phyloP scores from a whole-genome alignment of 176 grass and related monocot genomes.

The Oryza longistaminata region DNA sequence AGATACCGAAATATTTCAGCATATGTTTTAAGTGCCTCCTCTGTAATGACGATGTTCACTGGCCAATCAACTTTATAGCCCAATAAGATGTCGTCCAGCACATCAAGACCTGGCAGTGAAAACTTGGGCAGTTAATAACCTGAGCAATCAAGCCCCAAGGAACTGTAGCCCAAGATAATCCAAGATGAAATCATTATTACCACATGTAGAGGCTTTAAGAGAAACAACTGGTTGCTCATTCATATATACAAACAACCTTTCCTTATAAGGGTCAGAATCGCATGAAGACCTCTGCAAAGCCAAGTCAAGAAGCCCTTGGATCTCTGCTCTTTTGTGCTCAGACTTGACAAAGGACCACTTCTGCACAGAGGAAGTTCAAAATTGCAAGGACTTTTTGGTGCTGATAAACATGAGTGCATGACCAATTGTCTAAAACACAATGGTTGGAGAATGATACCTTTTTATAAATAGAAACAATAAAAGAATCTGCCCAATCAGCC shows the following conservation, averaged over 20 bases:
- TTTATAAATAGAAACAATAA: constrained; percentile 72
- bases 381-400: constrained; percentile 11
- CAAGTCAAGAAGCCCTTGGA: constrained; percentile 86
- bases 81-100: constrained; percentile 78
- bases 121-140: constrained; percentile 32
- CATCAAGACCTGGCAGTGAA: constrained; percentile 62
- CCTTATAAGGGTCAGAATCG: constrained; percentile 78
- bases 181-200: constrained; percentile 50
- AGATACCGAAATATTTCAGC: constrained; percentile 93
- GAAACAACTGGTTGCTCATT: constrained; percentile 44
- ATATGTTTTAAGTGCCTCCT: constrained; percentile 82
- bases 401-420: constrained; percentile 25
- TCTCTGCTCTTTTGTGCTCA: constrained; percentile 75
- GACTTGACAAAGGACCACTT: constrained; percentile 67
- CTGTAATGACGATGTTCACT: constrained; percentile 82
- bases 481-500: constrained; percentile 86
- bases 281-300: constrained; percentile 93
- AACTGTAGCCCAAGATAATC: constrained; percentile 4
- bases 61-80: constrained; percentile 98
- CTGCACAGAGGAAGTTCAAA: constrained; percentile 40
- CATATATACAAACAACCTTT: constrained; percentile 81
- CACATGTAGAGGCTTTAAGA: constrained; percentile 51
- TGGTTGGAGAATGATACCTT: constrained; percentile 52
- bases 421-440: constrained; percentile 1
- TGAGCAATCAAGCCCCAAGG: constrained; percentile 9